Evolutionary conservation across 2,329 filamentous ascomycete genomes (phyloP).

Genomic region (Hymenoscyphus fructigenus): DNA sequence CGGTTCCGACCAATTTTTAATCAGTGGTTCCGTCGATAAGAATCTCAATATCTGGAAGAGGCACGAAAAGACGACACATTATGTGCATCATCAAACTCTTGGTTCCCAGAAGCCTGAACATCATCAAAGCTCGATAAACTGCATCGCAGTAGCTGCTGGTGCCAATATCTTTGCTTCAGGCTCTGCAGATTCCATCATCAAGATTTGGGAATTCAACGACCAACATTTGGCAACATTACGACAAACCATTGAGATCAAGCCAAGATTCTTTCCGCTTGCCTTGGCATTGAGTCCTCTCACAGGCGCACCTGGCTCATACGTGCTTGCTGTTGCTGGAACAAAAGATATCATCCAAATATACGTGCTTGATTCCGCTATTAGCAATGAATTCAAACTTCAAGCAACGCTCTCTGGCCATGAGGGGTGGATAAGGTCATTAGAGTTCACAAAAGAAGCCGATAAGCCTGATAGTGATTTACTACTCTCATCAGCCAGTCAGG

Average conservation of each 20-base stretch:
- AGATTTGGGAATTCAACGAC: constrained; percentile 63
- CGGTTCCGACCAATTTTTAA: constrained; percentile 55
- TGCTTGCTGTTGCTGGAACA: constrained; percentile 86
- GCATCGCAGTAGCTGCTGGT: constrained; percentile 46
- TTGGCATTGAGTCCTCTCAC: constrained; percentile 66
- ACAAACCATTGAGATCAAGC: constrained; percentile 70
- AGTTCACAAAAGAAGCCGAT: constrained; percentile 66
- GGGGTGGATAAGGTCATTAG: constrained; percentile 87
- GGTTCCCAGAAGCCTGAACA: constrained; percentile 42
- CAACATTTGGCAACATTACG: constrained; percentile 51
- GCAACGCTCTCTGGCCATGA: constrained; percentile 87
- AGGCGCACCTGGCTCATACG: constrained; percentile 48
- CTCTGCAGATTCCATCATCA: constrained; percentile 72
- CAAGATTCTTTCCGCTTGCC: constrained; percentile 79
- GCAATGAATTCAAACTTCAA: constrained; percentile 62
- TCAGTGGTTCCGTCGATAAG: constrained; percentile 82
- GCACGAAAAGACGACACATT: constrained; percentile 31
- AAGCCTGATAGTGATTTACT: constrained; percentile 64
- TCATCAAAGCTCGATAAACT: constrained; percentile 77
- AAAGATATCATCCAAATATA: constrained; percentile 80
- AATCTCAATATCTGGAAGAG: constrained; percentile 72
- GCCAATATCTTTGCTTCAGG: constrained; percentile 67
- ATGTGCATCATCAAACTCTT: constrained; percentile 51
- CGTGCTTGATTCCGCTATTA: constrained; percentile 48
- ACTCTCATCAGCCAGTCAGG: constrained; percentile 90